A percentile compares a stretch with the other conserved stretches of the same genome.
phyloP scores from a whole-genome alignment of 2,329 filamentous ascomycete genomes.

The Blastomyces silverae region DNA sequence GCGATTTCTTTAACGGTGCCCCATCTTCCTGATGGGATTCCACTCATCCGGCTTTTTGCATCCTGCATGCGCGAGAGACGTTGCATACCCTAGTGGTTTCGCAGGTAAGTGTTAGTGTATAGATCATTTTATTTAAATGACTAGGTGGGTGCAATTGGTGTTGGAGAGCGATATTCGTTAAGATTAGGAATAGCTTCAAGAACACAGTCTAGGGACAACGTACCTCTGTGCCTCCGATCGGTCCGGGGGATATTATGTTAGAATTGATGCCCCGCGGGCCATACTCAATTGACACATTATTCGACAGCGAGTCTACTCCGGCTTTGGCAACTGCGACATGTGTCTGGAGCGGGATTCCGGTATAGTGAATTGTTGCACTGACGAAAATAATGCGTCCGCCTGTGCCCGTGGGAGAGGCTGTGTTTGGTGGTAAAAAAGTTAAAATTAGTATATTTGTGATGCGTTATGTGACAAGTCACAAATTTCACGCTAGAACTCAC shows the following conservation, averaged over 20 bases:
- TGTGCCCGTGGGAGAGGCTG: slow-evolving; percentile 46
- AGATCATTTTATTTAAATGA: not conserved
- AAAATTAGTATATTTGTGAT: not conserved
- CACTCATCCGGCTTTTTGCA: slow-evolving; percentile 41
- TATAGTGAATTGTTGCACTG: slow-evolving; percentile 86
- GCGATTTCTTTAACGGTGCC: slow-evolving; percentile 82
- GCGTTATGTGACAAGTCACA: not conserved
- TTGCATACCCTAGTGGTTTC: slow-evolving; percentile 52
- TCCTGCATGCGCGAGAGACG: slow-evolving; percentile 53
- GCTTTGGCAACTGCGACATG: slow-evolving; percentile 92
- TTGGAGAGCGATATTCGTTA: not conserved
- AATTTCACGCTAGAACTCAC: slow-evolving; percentile 27
- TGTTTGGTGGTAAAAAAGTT: slow-evolving; percentile 23
- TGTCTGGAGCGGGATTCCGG: slow-evolving; percentile 73
- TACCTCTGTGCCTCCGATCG: slow-evolving; percentile 72
- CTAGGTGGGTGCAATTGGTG: not conserved
- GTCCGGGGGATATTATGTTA: slow-evolving; percentile 83
- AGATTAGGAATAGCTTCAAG: not conserved
- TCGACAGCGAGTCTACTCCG: slow-evolving; percentile 76
- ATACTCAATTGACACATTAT: slow-evolving; percentile 77
- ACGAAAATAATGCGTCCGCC: slow-evolving; percentile 85
- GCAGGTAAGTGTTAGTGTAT: not conserved
- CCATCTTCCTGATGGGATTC: slow-evolving; percentile 66
- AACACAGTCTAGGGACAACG: not conserved
- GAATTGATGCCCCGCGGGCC: slow-evolving; percentile 79